phyloP scores from a whole-genome alignment of 2,329 filamentous ascomycete species.

The Cladophialophora chaetospira region DNA sequence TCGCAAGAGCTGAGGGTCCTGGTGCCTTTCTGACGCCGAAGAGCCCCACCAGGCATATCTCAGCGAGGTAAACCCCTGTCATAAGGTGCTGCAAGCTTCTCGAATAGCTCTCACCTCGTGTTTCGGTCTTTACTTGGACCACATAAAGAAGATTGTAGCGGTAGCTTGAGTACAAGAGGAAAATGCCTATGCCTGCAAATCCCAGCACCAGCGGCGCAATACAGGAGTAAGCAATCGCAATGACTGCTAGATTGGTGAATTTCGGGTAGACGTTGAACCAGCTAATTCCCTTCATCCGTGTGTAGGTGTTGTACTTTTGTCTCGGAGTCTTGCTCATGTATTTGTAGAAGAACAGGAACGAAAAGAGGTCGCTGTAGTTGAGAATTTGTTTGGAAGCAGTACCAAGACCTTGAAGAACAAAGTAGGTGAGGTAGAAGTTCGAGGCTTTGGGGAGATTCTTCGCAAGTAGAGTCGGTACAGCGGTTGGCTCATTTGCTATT shows the following conservation, averaged over 20 bases:
- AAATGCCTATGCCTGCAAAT: constrained; percentile 77
- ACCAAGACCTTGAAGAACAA: constrained; percentile 82
- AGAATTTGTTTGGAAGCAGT: constrained; percentile 51
- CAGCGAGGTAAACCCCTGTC: constrained; percentile 79
- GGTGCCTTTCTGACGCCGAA: constrained; percentile 57
- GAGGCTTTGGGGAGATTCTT: constrained; percentile 78
- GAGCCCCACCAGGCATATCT: constrained; percentile 81
- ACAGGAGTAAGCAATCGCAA: constrained; percentile 81
- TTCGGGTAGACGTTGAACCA: constrained; percentile 84
- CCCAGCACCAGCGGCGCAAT: constrained; percentile 83
- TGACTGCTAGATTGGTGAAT: constrained; percentile 82
- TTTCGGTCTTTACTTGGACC: constrained; percentile 77
- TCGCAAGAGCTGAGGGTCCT: constrained; percentile 72
- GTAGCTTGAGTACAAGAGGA: constrained; percentile 81
- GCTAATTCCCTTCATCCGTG: constrained; percentile 69
- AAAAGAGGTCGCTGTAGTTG: constrained; percentile 53
- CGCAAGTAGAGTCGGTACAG: constrained; percentile 68
- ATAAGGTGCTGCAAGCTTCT: constrained; percentile 82
- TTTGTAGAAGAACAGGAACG: constrained; percentile 41
- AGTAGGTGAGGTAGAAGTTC: constrained; percentile 95
- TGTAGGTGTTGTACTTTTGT: constrained; percentile 74
- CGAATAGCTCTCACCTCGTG: constrained; percentile 84
- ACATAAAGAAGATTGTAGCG: constrained; percentile 90
- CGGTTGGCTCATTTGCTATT: constrained; percentile 66
- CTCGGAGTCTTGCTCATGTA: constrained; percentile 64